Evolutionary conservation across 495 filamentous ascomycete species (phyloP).

Genomic region (Trichoderma parareesei): DNA sequence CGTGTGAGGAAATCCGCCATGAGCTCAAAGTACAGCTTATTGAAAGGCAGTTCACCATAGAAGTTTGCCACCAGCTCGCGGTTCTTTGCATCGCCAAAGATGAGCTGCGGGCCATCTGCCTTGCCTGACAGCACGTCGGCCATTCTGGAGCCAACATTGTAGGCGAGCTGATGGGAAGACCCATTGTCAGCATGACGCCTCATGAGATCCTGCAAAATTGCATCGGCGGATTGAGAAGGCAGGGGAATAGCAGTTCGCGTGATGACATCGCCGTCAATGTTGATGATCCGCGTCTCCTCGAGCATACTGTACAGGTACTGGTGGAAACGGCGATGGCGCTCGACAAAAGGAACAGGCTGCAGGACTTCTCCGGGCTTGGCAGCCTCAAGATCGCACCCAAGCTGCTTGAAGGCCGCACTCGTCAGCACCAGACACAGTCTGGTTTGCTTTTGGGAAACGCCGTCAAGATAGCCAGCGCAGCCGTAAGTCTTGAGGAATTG

Average conservation of each 20-base stretch:
- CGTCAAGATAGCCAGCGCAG: background rate
- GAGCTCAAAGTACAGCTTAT: background rate
- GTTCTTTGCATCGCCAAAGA: constrained; percentile 34
- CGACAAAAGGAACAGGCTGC: background rate
- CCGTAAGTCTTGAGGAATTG: background rate
- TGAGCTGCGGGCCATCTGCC: constrained; percentile 32
- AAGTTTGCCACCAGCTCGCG: constrained; percentile 30
- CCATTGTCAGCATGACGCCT: background rate
- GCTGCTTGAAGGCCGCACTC: constrained; percentile 33
- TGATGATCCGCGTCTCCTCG: background rate
- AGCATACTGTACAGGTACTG: background rate
- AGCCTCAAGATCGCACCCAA: constrained; percentile 26
- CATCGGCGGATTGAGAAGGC: background rate
- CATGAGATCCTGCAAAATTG: background rate
- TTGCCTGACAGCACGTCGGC: constrained; percentile 31
- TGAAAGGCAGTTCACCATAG: constrained; percentile 24
- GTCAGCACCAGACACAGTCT: constrained; percentile 27
- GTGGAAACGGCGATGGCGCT: background rate
- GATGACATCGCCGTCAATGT: background rate
- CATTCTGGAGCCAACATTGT: constrained; percentile 27
- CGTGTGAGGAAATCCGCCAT: background rate
- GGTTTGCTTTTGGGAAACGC: background rate
- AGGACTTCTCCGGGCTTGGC: constrained; percentile 26
- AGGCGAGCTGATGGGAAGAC: constrained; percentile 17
- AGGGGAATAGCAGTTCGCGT: background rate